These are phyloP conservation scores for Batrachochytrium dendrobatidis DNA, from an alignment of 371 early-diverging fungal species.

Conservation along the genomic window DNA sequence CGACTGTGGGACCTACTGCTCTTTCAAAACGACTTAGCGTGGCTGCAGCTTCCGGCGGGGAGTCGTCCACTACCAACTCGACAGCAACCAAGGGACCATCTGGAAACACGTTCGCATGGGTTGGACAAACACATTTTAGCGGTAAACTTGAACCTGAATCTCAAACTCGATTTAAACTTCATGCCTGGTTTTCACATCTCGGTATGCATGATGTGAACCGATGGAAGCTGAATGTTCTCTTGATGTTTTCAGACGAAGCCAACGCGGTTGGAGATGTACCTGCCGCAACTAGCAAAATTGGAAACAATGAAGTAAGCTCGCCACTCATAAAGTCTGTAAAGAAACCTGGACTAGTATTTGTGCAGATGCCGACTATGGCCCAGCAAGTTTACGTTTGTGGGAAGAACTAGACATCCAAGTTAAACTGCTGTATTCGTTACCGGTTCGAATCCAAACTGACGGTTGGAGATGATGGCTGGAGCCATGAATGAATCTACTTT, in stretches of 20 bases:
- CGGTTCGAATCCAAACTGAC: not conserved
- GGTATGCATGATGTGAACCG: constrained; percentile 69
- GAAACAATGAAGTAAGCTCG: too few species aligned
- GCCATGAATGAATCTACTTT: not conserved
- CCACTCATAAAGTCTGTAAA: too few species aligned
- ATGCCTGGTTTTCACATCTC: constrained; percentile 50
- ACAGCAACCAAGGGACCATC: too few species aligned
- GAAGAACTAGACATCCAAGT: not conserved
- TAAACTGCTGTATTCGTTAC: not conserved
- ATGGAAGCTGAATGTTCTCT: constrained; percentile 40
- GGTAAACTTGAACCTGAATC: constrained; percentile 51
- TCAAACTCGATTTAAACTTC: constrained; percentile 32
- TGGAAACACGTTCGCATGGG: constrained; percentile 52
- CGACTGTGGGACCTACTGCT: too few species aligned
- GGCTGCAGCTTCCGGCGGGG: too few species aligned
- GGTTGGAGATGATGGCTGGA: not conserved
- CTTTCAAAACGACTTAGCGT: too few species aligned
- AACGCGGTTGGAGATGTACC: not conserved
- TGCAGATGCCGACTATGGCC: not conserved
- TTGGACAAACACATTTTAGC: constrained; percentile 48
- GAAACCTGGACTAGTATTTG: not conserved
- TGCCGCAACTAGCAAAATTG: not conserved
- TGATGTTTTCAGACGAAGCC: not conserved
- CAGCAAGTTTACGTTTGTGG: not conserved
- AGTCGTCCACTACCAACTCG: too few species aligned